These are phyloP conservation scores for Camellia oleifera DNA, from an alignment of 179 eudicot genomes.

Conservation along the genomic window DNA sequence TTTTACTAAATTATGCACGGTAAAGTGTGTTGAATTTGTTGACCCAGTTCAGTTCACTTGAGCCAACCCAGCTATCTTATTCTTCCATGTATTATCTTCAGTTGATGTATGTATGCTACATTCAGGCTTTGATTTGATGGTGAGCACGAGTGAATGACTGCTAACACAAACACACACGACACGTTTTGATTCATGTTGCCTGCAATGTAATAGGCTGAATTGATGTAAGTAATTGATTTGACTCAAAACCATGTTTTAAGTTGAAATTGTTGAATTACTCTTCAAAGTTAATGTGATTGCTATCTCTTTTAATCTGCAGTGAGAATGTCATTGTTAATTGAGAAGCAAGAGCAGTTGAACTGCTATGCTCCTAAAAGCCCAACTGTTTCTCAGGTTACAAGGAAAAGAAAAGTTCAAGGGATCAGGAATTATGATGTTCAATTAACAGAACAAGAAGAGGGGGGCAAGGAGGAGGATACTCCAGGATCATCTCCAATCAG, in stretches of 20 bases:
- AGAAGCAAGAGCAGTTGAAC: conserved; percentile 20
- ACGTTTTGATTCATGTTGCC: not conserved
- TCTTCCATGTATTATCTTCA: not conserved
- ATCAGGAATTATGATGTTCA: conserved; percentile 6
- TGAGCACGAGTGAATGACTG: not conserved
- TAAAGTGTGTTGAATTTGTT: not conserved
- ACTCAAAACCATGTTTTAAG: not conserved
- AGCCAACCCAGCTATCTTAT: not conserved
- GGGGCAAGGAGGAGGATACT: not conserved
- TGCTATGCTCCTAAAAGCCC: not conserved
- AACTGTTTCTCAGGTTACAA: conserved; percentile 11
- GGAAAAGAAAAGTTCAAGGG: conserved; percentile 20
- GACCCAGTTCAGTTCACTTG: not conserved
- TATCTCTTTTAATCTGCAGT: conserved; percentile 3
- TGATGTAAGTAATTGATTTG: not conserved
- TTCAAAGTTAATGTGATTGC: not conserved
- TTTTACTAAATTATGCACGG: not conserved
- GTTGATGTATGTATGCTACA: not conserved
- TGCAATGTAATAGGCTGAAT: not conserved
- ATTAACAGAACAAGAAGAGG: conserved; percentile 10
- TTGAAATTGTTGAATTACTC: not conserved
- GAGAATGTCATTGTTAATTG: conserved; percentile 23
- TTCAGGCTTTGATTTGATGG: not conserved
- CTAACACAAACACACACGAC: not conserved
- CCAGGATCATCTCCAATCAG: not conserved